These are phyloP conservation scores for Aureobasidium namibiae DNA, from an alignment of 2,329 filamentous ascomycete species.

Conservation along the genomic window DNA sequence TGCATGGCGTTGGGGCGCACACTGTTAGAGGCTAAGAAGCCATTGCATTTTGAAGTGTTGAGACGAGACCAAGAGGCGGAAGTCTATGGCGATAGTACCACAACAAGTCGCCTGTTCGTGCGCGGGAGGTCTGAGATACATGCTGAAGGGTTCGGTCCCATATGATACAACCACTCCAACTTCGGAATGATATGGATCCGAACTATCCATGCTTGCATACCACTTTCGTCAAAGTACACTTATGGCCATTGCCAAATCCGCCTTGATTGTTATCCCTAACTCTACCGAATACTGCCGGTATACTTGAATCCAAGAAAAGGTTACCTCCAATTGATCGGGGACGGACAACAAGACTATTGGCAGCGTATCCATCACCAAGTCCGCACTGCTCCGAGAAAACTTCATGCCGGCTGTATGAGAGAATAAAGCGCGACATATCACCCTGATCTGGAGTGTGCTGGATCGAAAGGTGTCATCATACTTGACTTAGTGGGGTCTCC, in stretches of 20 bases:
- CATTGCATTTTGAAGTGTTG: conserved; percentile 1
- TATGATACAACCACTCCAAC: too few relatives aligned
- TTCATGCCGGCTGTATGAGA: not conserved
- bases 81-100: not conserved
- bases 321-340: not conserved
- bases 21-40: not conserved
- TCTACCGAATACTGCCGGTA: too few relatives aligned
- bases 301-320: not conserved
- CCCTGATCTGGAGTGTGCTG: not conserved
- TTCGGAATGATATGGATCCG: not conserved
- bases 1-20: conserved; percentile 11
- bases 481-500: not conserved
- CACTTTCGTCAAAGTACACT: not conserved
- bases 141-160: too few relatives aligned
- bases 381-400: not conserved
- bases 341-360: not conserved
- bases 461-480: not conserved
- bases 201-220: not conserved
- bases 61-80: not conserved
- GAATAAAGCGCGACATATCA: not conserved
- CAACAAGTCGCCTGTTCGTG: not conserved
- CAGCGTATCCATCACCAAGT: not conserved
- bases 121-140: not conserved
- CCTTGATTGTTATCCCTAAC: not conserved
- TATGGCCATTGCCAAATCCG: not conserved